Conservation (phyloP, 768 basidiomycete genomes). For the Lanmaoa pseudosensibilis region DNA sequence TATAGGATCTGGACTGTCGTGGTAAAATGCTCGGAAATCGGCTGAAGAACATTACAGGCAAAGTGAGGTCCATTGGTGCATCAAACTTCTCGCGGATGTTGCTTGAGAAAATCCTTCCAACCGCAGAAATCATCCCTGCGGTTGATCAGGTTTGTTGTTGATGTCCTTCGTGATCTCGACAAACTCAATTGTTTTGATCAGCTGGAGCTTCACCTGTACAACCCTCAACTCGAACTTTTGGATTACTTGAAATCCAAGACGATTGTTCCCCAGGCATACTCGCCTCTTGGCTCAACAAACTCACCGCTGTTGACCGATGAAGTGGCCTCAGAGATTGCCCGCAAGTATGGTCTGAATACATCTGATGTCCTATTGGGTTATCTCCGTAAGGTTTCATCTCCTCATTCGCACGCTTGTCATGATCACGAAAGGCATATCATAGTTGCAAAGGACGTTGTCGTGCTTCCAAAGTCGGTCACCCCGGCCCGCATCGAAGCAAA, state of each 20-base stretch:
- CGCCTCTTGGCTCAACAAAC: conserved; percentile 71
- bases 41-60: conserved; percentile 43
- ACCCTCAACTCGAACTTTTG: conserved; percentile 69
- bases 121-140: conserved; percentile 65
- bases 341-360: conserved; percentile 52
- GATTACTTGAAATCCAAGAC: conserved; percentile 61
- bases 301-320: conserved; percentile 68
- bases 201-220: conserved; percentile 75
- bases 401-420: conserved; percentile 6
- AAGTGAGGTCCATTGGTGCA: conserved; percentile 65
- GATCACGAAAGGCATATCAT: conserved; percentile 4
- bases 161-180: not conserved
- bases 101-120: conserved; percentile 68
- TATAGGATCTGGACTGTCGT: not conserved
- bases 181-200: conserved; percentile 25
- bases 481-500: conserved; percentile 64
- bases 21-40: conserved; percentile 2
- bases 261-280: conserved; percentile 78
- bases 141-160: conserved; percentile 61
- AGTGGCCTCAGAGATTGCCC: conserved; percentile 56
- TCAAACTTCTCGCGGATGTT: conserved; percentile 73
- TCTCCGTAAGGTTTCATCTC: conserved; percentile 43
- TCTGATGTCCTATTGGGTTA: conserved; percentile 64
- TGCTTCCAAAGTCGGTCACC: conserved; percentile 79
- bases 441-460: conserved; percentile 65